Conservation (phyloP, 805 yeast species). For the Komagataella pseudopastoris region DNA sequence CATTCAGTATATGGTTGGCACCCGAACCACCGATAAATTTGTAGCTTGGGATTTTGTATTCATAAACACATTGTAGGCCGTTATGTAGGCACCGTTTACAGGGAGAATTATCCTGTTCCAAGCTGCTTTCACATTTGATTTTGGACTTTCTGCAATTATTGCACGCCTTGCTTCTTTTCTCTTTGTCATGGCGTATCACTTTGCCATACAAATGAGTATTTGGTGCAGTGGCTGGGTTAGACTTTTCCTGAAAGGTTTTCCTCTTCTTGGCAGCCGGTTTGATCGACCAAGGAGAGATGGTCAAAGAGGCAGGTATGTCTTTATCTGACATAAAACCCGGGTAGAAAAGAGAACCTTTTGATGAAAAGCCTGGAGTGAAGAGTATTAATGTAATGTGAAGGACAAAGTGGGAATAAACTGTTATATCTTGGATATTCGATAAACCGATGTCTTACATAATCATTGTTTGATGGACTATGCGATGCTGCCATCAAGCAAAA, state of each 20-base stretch:
- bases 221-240: neutral
- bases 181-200: constrained; percentile 6
- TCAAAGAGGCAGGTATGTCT: neutral
- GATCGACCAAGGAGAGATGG: neutral
- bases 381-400: neutral
- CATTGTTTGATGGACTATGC: neutral
- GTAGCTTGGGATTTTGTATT: constrained; percentile 34
- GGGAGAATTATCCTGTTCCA: constrained; percentile 22
- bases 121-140: constrained; percentile 42
- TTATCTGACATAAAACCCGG: neutral
- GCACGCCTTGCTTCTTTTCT: constrained; percentile 39
- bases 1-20: neutral
- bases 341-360: neutral
- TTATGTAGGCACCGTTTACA: constrained; percentile 44
- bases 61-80: constrained; percentile 43
- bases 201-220: neutral
- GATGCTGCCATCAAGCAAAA: neutral
- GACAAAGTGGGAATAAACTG: neutral
- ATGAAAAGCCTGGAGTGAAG: neutral
- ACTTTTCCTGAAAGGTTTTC: neutral
- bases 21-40: constrained; percentile 14
- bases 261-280: neutral
- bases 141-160: constrained; percentile 47
- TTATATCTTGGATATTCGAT: neutral
- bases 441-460: neutral